Evolutionary conservation across 306 rosid species (phyloP).

Genomic region (Cicer chorassanicum): DNA sequence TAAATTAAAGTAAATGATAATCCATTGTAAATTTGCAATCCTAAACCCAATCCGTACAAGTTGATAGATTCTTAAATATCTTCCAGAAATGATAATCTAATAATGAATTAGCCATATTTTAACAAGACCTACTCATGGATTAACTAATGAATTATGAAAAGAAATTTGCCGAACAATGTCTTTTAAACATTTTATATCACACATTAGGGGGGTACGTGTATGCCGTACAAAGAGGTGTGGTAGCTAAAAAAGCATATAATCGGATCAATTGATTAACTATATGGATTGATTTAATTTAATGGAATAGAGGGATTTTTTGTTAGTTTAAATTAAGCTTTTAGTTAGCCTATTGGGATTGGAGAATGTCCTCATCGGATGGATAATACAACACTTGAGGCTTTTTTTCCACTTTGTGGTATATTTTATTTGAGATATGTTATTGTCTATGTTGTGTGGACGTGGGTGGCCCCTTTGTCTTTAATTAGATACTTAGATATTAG

Average conservation of each 20-base stretch:
- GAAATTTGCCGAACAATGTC: conserved; percentile 15
- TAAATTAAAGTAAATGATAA: neutral
- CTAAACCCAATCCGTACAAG: conserved; percentile 37
- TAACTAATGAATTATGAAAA: conserved; percentile 7
- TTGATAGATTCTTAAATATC: conserved; percentile 30
- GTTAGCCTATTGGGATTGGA: conserved; percentile 39
- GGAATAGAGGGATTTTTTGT: neutral
- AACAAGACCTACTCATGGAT: neutral
- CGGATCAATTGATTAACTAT: conserved; percentile 11
- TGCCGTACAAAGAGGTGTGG: conserved; percentile 6
- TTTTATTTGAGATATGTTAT: conserved; percentile 50
- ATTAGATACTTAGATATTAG: conserved; percentile 50
- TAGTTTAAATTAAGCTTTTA: conserved; percentile 32
- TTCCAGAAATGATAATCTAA: conserved; percentile 44
- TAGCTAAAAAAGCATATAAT: conserved; percentile 33
- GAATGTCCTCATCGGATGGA: conserved; percentile 40
- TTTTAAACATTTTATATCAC: neutral
- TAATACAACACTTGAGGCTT: conserved; percentile 37
- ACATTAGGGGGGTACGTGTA: conserved; percentile 36
- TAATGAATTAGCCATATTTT: conserved; percentile 39
- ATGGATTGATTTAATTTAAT: conserved; percentile 30
- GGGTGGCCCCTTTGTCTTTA: conserved; percentile 54
- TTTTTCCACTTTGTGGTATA: conserved; percentile 36
- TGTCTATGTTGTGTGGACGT: conserved; percentile 44
- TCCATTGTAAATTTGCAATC: conserved; percentile 34